These are phyloP conservation scores for Botrytis tulipae DNA, from an alignment of 2,329 filamentous ascomycete genomes.

Conservation along the genomic window DNA sequence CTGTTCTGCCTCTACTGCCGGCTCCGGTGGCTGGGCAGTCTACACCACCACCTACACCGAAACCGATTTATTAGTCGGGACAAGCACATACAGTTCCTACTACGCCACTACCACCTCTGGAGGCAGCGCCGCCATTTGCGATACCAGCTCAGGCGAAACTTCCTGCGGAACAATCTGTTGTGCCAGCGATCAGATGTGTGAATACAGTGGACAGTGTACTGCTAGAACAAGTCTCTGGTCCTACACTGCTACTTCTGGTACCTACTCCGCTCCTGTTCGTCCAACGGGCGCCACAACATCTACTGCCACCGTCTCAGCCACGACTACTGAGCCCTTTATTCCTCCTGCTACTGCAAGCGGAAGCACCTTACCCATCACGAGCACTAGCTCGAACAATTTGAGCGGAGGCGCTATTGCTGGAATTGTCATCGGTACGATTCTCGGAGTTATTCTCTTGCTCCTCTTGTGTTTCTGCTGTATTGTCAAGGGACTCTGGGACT, in stretches of 20 bases:
- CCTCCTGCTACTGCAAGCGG: constrained; percentile 54
- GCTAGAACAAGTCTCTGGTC: constrained; percentile 33
- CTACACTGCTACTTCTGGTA: constrained; percentile 39
- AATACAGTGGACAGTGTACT: constrained; percentile 33
- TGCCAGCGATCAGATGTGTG: constrained; percentile 66
- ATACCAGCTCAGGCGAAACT: constrained; percentile 53
- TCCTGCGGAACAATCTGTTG: constrained; percentile 71
- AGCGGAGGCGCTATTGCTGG: constrained; percentile 75
- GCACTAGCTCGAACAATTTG: constrained; percentile 43
- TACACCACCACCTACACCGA: constrained; percentile 55
- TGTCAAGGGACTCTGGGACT: constrained; percentile 59
- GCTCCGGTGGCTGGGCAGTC: constrained; percentile 31
- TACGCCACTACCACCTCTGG: constrained; percentile 24
- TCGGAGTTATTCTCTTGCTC: constrained; percentile 64
- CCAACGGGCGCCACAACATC: constrained; percentile 53
- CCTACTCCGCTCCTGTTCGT: constrained; percentile 45
- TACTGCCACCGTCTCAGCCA: constrained; percentile 53
- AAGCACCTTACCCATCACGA: constrained; percentile 30
- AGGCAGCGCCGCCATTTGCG: constrained; percentile 47
- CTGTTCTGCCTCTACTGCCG: constrained; percentile 42
- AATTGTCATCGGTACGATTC: constrained; percentile 73
- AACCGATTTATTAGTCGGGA: constrained; percentile 52
- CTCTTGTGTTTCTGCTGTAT: constrained; percentile 76
- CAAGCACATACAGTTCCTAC: constrained; percentile 44
- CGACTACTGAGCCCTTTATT: constrained; percentile 47